Percentiles rank a stretch among this genome's conserved stretches.
Evolutionary conservation across 176 grass and related monocot genomes (phyloP).

Genomic region (Oryza meyeriana): DNA sequence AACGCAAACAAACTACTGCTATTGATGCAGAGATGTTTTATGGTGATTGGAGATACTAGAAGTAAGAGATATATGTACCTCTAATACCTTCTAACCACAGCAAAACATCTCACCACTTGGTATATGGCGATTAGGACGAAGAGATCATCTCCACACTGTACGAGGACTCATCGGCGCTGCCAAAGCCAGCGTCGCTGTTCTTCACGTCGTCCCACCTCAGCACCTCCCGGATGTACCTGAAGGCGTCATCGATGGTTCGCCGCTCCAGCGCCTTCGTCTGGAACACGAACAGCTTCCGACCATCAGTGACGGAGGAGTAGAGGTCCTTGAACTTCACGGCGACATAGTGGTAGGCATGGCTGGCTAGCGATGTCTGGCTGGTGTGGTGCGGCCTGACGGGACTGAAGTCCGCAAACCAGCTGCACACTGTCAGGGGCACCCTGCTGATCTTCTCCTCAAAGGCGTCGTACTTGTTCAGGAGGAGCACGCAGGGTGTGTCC

Average conservation of each 20-base stretch:
- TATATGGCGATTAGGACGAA: neutral
- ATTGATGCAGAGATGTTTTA: neutral
- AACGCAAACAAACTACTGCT: too few species aligned
- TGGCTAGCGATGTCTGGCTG: slow-evolving; percentile 45
- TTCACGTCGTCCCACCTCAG: slow-evolving; percentile 64
- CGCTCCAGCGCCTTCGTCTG: slow-evolving; percentile 56
- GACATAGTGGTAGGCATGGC: slow-evolving; percentile 63
- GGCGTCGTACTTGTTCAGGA: slow-evolving; percentile 68
- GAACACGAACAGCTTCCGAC: slow-evolving; percentile 63
- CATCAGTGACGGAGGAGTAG: slow-evolving; percentile 37
- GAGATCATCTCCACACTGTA: slow-evolving; percentile 57
- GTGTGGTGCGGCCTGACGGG: slow-evolving; percentile 53
- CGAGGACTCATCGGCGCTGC: slow-evolving; percentile 48
- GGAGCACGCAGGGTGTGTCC: slow-evolving; percentile 49
- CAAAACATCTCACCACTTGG: neutral
- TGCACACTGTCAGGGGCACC: slow-evolving; percentile 35
- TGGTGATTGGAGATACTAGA: neutral
- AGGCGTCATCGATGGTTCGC: slow-evolving; percentile 46
- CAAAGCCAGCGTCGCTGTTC: slow-evolving; percentile 39
- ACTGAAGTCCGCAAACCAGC: slow-evolving; percentile 64
- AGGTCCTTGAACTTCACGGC: slow-evolving; percentile 71
- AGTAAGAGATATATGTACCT: neutral
- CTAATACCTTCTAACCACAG: neutral
- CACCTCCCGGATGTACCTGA: slow-evolving; percentile 66
- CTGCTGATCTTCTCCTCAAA: slow-evolving; percentile 57